Evolutionary conservation across 495 filamentous ascomycete genomes (phyloP), one percentile per base, ranked within the genome.

Genomic region (Neurospora cerealis): DNA sequence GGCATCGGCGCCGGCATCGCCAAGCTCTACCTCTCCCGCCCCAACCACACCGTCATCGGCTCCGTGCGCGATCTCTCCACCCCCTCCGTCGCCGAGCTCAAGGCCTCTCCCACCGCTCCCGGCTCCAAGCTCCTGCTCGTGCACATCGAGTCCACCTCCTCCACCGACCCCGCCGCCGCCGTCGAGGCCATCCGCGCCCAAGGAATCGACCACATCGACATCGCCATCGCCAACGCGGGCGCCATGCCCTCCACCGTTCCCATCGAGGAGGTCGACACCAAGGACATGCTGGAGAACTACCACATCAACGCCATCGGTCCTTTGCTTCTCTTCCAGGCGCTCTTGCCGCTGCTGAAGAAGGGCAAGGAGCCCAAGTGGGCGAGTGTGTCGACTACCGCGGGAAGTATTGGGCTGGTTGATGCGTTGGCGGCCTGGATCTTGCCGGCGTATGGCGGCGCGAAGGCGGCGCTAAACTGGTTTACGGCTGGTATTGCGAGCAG

Each of bases 41-140:
- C 79, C 5, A 73, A 77, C 38, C 76, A 81, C 69, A 77, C 70
- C 70, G 80, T 81, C 2, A 78, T 81, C 40, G 80, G 77, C 9
- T 77, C 69, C 74, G 70, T 79, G 24, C 79, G 79, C 15, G 54
- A 77, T 40, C 42, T 73, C 10, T 66, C 69, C 19, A 46, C 73
- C 17, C 44, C 72, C 10, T 28, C 74, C 46, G 75, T 76, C 15
- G 39, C 69, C 10, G 72, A 75, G 40, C 72, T 82, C 41, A 70
- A 76, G 28, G 70, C 66, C 21, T 72, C 71, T 15, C 24, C 74
- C n/a, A 13, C 36, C 2, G 72, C 70, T 6, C 19, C 41, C 17
- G 78, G 75, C 17, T 78, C 74, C 36, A 69, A 70, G 38, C 72
- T 80, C 2, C 40, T 78, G 13, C 44, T 79, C n/a, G 77, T 77